Evolutionary conservation across 129 eudicot species (phyloP).

Genomic region (Apium graveolens): DNA sequence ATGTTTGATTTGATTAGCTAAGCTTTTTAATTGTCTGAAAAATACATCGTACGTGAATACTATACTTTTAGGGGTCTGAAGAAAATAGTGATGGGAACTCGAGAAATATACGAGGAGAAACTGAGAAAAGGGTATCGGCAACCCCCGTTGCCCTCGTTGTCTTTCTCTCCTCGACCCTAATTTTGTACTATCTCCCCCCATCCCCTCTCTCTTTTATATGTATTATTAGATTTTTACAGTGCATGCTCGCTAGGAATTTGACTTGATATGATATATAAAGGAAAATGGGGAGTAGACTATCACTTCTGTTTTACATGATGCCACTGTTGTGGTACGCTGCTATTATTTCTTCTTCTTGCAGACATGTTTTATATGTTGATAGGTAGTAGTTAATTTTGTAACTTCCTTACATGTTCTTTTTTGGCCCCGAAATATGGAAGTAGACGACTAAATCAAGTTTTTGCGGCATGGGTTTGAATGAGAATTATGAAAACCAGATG

Average conservation of each 20-base stretch:
- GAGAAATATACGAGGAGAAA: slow-evolving; percentile 84
- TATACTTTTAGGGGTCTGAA: too few species aligned
- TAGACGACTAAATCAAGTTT: background rate
- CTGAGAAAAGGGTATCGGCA: slow-evolving; percentile 75
- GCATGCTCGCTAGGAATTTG: slow-evolving; percentile 8
- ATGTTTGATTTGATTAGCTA: too few species aligned
- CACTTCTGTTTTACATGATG: slow-evolving; percentile 60
- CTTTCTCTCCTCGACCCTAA: slow-evolving; percentile 39
- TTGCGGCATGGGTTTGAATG: too few species aligned
- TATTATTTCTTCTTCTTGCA: too few species aligned
- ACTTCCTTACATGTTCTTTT: background rate
- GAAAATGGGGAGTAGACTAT: slow-evolving; percentile 57
- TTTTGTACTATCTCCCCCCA: slow-evolving; percentile 27
- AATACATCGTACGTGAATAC: too few species aligned
- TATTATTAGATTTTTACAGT: too few species aligned
- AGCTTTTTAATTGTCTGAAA: too few species aligned
- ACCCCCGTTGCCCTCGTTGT: slow-evolving; percentile 84
- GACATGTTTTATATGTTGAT: too few species aligned
- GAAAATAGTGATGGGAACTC: slow-evolving; percentile 53
- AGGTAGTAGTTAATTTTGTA: too few species aligned
- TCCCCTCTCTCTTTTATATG: background rate
- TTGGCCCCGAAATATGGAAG: background rate
- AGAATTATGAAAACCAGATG: too few species aligned
- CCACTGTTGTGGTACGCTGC: slow-evolving; percentile 52
- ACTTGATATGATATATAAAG: slow-evolving; percentile 20